A percentile compares a stretch with the other conserved stretches of the same genome.
Conservation (phyloP, 2,329 filamentous ascomycete genomes). For the Colletotrichum sidae region DNA sequence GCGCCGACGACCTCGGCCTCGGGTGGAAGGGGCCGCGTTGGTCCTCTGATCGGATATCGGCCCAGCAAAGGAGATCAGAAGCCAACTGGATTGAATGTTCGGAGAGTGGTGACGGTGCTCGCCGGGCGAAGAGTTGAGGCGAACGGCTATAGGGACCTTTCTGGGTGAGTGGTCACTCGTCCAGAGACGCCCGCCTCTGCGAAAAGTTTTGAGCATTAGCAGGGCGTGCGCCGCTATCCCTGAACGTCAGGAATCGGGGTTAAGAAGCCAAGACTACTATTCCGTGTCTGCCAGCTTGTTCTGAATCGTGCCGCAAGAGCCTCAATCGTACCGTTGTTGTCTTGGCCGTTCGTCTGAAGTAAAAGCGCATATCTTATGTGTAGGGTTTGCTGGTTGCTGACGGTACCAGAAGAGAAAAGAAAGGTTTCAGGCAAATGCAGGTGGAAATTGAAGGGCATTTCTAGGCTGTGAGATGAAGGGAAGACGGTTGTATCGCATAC, state of each 20-base stretch:
- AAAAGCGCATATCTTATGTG: not conserved
- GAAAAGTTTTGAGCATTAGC: slow-evolving; percentile 3
- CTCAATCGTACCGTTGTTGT: slow-evolving; percentile 4
- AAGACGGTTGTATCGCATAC: slow-evolving; percentile 21
- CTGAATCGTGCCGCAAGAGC: slow-evolving; percentile 15
- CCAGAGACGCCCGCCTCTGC: slow-evolving; percentile 13
- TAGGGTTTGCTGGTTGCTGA: slow-evolving; percentile 5
- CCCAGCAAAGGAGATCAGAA: not conserved
- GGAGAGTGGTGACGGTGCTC: not conserved
- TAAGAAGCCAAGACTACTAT: slow-evolving; percentile 5
- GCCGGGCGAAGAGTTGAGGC: too few relatives aligned
- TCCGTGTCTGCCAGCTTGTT: not conserved
- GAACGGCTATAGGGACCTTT: too few relatives aligned
- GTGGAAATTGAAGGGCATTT: slow-evolving; percentile 32
- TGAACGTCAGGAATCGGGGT: slow-evolving; percentile 4
- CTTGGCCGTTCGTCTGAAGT: slow-evolving; percentile 10
- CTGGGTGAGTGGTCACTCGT: too few relatives aligned
- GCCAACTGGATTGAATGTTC: not conserved
- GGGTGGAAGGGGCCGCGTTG: slow-evolving; percentile 9
- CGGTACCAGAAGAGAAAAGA: slow-evolving; percentile 4
- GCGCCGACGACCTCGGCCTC: not conserved
- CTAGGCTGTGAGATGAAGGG: not conserved
- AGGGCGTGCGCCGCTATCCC: slow-evolving; percentile 18
- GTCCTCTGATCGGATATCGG: slow-evolving; percentile 6
- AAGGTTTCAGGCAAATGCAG: slow-evolving; percentile 32